Conservation (phyloP, 2,329 filamentous ascomycete genomes). For the Pseudohalonectria lignicola region DNA sequence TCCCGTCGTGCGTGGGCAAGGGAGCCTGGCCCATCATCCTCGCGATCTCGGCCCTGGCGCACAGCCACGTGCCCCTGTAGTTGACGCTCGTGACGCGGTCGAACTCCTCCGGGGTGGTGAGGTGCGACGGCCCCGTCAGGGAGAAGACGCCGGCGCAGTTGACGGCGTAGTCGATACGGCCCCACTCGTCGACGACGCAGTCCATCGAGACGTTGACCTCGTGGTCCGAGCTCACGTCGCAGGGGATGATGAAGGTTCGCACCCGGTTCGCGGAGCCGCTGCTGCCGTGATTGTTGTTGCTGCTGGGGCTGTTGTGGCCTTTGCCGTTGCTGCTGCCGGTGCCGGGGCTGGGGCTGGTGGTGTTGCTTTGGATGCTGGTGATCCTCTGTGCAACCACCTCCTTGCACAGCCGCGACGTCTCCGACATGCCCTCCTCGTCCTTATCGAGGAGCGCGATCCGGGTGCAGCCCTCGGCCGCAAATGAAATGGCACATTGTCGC, state of each 20-base stretch:
- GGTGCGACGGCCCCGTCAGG: constrained; percentile 22
- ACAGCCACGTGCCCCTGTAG: constrained; percentile 32
- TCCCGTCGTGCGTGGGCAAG: constrained; percentile 27
- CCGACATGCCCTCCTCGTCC: constrained; percentile 17
- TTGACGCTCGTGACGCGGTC: constrained; percentile 30
- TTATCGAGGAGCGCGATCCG: constrained; percentile 29
- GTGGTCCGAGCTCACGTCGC: constrained; percentile 23
- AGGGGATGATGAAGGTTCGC: constrained; percentile 13
- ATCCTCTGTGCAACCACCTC: constrained; percentile 7
- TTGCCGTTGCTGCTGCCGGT: not conserved
- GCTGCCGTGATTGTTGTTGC: not conserved
- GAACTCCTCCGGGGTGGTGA: constrained; percentile 23
- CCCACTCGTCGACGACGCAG: constrained; percentile 19
- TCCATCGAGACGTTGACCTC: constrained; percentile 22
- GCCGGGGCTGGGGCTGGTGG: not conserved
- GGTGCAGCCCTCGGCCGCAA: constrained; percentile 29
- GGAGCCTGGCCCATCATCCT: constrained; percentile 32
- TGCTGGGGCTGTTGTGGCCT: not conserved
- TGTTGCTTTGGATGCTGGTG: not conserved
- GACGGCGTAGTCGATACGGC: constrained; percentile 32
- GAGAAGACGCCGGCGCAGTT: constrained; percentile 31
- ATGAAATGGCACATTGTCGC: constrained; percentile 27
- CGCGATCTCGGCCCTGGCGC: constrained; percentile 26
- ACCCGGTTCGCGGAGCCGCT: not conserved
- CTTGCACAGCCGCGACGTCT: constrained; percentile 17